phyloP scores from a whole-genome alignment of 345 rosid species.

The Conringia planisiliqua region DNA sequence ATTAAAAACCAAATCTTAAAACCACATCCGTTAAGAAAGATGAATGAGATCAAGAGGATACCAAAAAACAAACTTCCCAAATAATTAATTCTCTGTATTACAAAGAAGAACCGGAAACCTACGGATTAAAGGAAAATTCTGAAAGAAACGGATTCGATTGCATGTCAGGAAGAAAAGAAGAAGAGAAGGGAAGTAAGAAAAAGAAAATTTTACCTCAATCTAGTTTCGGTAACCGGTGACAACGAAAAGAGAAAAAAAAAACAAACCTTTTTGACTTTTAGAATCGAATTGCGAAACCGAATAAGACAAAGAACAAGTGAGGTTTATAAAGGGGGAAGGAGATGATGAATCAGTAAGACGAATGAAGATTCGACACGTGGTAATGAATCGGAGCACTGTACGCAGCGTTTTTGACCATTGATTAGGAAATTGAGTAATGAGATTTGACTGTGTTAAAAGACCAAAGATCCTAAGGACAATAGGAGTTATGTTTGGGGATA shows the following conservation, averaged over 20 bases:
- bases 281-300: conserved; percentile 5
- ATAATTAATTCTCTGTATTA: neutral
- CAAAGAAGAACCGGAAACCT: neutral
- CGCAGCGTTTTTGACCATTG: neutral
- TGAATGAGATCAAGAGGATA: neutral
- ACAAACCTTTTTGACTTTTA: neutral
- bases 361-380: neutral
- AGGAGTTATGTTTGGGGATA: neutral
- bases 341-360: conserved; percentile 12
- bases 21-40: neutral
- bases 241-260: neutral
- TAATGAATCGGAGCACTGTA: neutral
- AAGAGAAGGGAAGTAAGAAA: neutral
- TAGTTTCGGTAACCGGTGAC: neutral
- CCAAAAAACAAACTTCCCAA: neutral
- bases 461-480: neutral
- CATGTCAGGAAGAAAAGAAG: neutral
- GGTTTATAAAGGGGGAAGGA: neutral
- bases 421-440: neutral
- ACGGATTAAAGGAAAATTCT: neutral
- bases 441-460: conserved; percentile 6
- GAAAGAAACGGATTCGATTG: neutral
- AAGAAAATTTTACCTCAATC: neutral
- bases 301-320: conserved; percentile 23
- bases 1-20: neutral